Percentiles rank a stretch among this genome's conserved stretches.
Conservation (phyloP, 495 filamentous ascomycete genomes). For the Podospora fimiseda region DNA sequence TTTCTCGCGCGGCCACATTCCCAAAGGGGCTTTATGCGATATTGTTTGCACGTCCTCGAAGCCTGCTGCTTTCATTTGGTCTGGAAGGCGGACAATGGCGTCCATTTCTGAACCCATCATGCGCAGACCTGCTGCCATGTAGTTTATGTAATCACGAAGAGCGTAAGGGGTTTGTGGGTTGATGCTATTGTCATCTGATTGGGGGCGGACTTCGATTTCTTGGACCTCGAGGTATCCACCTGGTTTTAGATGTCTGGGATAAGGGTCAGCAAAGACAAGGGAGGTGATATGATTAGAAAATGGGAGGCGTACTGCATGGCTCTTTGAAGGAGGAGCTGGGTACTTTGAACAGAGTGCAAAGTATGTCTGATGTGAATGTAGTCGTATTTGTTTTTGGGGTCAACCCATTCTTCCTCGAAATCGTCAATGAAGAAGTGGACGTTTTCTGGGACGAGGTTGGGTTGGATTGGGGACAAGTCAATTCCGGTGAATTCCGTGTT, state of each 20-base stretch:
- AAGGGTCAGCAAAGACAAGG: conserved; percentile 6
- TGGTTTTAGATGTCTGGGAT: conserved; percentile 37
- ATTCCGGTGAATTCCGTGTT: conserved; percentile 52
- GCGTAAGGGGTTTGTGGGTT: conserved; percentile 27
- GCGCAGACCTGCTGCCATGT: conserved; percentile 23
- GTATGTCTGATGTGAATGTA: conserved; percentile 50
- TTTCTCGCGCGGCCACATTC: conserved; percentile 29
- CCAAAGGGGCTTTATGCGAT: conserved; percentile 29
- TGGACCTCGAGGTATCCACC: conserved; percentile 52
- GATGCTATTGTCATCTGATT: conserved; percentile 40
- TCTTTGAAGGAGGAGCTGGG: conserved; percentile 27
- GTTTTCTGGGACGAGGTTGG: conserved; percentile 51
- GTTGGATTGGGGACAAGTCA: conserved; percentile 61
- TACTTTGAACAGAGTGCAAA: conserved; percentile 41
- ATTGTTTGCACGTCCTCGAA: conserved; percentile 21
- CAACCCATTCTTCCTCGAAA: conserved; percentile 54
- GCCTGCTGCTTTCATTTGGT: conserved; percentile 23
- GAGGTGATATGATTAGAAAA: background rate
- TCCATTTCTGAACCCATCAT: conserved; percentile 23
- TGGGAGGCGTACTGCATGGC: conserved; percentile 26
- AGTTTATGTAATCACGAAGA: conserved; percentile 29
- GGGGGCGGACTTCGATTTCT: conserved; percentile 36
- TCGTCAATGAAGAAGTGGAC: conserved; percentile 58
- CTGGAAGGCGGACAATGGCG: conserved; percentile 14
- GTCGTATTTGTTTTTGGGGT: conserved; percentile 47